Evolutionary conservation across 1,284 basidiomycete species (phyloP).

Genomic region (Melampsora americana): DNA sequence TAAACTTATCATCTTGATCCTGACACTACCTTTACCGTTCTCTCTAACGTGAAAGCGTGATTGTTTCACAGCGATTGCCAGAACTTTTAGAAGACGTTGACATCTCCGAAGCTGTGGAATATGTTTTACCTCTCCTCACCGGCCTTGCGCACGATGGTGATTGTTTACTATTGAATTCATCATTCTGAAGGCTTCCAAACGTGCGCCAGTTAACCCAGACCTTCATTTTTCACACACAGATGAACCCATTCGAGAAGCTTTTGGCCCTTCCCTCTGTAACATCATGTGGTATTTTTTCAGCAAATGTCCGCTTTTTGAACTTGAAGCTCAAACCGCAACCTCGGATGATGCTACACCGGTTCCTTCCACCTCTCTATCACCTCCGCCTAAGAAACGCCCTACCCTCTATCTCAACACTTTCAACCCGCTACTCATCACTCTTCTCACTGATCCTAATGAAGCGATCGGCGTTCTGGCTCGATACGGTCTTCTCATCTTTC

Average conservation of each 20-base stretch:
- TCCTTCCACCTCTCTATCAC: slow-evolving; percentile 1
- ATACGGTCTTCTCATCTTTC: slow-evolving; percentile 28
- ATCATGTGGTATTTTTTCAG: slow-evolving; percentile 44
- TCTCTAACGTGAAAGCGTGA: slow-evolving; percentile 1
- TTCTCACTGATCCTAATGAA: slow-evolving; percentile 35
- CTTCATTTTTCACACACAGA: not conserved
- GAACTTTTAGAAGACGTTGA: slow-evolving; percentile 43
- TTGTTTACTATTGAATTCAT: not conserved
- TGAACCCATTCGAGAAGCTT: slow-evolving; percentile 39
- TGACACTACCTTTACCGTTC: not conserved
- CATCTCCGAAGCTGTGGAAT: slow-evolving; percentile 42
- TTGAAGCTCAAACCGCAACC: not conserved
- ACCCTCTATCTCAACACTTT: slow-evolving; percentile 22
- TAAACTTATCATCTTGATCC: not conserved
- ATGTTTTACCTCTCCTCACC: slow-evolving; percentile 37
- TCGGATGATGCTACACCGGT: not conserved
- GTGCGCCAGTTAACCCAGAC: not conserved
- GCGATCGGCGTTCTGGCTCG: slow-evolving; percentile 13
- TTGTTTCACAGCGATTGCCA: slow-evolving; percentile 38
- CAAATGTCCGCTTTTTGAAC: slow-evolving; percentile 16
- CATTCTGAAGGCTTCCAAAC: not conserved
- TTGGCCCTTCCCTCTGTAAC: slow-evolving; percentile 40
- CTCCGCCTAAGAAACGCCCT: slow-evolving; percentile 17
- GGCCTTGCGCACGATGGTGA: slow-evolving; percentile 37
- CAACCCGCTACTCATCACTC: not conserved